Evolutionary conservation across 2,329 filamentous ascomycete species (phyloP).

Genomic region (Phialophora chinensis): DNA sequence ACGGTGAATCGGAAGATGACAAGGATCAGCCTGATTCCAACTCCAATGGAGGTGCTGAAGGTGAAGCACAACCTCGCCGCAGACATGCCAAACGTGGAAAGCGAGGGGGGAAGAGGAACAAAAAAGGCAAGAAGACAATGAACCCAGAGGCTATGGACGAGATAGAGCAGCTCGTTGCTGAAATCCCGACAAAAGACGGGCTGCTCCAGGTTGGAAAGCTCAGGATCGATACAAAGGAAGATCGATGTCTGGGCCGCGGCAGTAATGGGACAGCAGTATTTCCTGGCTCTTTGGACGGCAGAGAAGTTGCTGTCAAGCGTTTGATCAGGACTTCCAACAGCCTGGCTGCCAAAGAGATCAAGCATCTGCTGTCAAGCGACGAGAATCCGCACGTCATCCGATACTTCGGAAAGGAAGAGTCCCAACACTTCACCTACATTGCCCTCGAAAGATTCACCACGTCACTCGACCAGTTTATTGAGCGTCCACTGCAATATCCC

Average conservation of each 20-base stretch:
- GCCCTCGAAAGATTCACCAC: conserved; percentile 92
- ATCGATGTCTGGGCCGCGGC: conserved; percentile 71
- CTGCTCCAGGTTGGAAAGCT: conserved; percentile 66
- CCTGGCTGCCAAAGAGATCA: conserved; percentile 92
- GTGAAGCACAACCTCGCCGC: conserved; percentile 33
- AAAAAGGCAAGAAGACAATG: conserved; percentile 44
- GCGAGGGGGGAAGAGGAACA: conserved; percentile 41
- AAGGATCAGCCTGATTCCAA: conserved; percentile 32
- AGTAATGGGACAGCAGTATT: conserved; percentile 98
- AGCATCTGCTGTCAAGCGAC: conserved; percentile 87
- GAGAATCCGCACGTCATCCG: conserved; percentile 96
- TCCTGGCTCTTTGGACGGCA: conserved; percentile 89
- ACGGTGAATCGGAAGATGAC: conserved; percentile 38
- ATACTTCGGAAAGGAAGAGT: conserved; percentile 90
- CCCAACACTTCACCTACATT: conserved; percentile 92
- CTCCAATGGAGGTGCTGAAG: conserved; percentile 28
- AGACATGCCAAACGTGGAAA: conserved; percentile 42
- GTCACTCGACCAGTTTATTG: conserved; percentile 88
- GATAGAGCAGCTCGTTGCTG: conserved; percentile 40
- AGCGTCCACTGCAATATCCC: conserved; percentile 71
- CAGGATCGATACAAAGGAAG: conserved; percentile 59
- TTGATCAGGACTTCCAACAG: conserved; percentile 97
- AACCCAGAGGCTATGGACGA: conserved; percentile 38
- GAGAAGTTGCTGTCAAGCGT: conserved; percentile 92
- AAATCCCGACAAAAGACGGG: conserved; percentile 65